A percentile compares a stretch with the other conserved stretches of the same genome.
phyloP scores from a whole-genome alignment of 352 stramenopile species.

The Plasmopara muralis region DNA sequence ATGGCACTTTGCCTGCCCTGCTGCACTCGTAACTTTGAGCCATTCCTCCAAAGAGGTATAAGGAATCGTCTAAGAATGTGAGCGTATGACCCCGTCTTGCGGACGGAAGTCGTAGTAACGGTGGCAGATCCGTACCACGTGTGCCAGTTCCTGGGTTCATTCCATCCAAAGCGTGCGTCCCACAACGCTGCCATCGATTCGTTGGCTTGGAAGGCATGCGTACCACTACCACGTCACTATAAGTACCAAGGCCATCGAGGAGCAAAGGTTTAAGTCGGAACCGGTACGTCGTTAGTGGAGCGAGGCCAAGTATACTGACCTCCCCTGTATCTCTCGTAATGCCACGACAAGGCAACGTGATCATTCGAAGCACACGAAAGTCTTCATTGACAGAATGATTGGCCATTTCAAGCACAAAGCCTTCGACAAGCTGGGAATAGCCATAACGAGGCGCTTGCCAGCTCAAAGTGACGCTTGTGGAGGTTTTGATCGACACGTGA shows the following conservation, averaged over 20 bases:
- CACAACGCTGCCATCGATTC: slow-evolving; percentile 45
- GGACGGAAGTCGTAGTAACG: slow-evolving; percentile 37
- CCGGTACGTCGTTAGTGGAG: slow-evolving; percentile 32
- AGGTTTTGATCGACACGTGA: slow-evolving; percentile 15
- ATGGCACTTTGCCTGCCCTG: slow-evolving; percentile 35
- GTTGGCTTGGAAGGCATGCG: slow-evolving; percentile 26
- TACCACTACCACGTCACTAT: slow-evolving; percentile 28
- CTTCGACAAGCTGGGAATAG: slow-evolving; percentile 35
- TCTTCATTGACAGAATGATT: slow-evolving; percentile 50
- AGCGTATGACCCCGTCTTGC: slow-evolving; percentile 56
- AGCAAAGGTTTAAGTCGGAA: slow-evolving; percentile 51
- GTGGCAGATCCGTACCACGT: slow-evolving; percentile 21
- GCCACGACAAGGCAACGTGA: slow-evolving; percentile 13
- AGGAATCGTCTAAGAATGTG: slow-evolving; percentile 34
- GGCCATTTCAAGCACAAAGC: slow-evolving; percentile 55
- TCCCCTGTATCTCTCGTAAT: slow-evolving; percentile 10
- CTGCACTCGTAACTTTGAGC: slow-evolving; percentile 56
- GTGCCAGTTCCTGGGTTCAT: slow-evolving; percentile 29
- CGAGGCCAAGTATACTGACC: slow-evolving; percentile 22
- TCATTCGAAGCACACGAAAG: slow-evolving; percentile 38
- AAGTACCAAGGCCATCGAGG: slow-evolving; percentile 28
- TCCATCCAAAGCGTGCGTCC: slow-evolving; percentile 28
- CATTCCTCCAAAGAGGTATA: slow-evolving; percentile 66
- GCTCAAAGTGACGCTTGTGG: slow-evolving; percentile 29
- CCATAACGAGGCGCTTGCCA: slow-evolving; percentile 39